Percentiles rank a stretch among this genome's conserved stretches.
These are phyloP conservation scores for Peronosclerospora sorghi DNA, from an alignment of 352 stramenopile genomes.

Conservation along the genomic window DNA sequence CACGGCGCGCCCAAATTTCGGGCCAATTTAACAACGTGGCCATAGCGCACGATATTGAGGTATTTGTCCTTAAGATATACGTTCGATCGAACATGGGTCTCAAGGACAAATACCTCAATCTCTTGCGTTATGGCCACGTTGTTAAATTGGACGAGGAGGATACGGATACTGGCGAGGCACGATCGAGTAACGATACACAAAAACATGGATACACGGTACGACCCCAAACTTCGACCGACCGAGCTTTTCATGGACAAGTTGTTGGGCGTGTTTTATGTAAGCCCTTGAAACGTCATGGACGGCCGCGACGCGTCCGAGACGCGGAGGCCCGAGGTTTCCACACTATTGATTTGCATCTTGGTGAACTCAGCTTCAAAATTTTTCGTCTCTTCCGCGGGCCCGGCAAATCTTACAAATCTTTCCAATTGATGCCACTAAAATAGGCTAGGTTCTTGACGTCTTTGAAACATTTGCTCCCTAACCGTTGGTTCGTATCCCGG, in stretches of 20 bases:
- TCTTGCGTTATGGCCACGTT: slow-evolving; percentile 37
- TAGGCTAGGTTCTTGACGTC: slow-evolving; percentile 83
- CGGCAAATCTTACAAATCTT: slow-evolving; percentile 62
- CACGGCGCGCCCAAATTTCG: no score
- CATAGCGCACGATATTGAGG: no score
- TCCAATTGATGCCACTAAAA: slow-evolving; percentile 74
- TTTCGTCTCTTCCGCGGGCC: slow-evolving; percentile 63
- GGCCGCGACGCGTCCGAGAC: slow-evolving; percentile 67
- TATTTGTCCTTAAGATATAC: no score
- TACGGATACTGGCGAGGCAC: slow-evolving; percentile 2
- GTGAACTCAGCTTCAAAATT: slow-evolving; percentile 89
- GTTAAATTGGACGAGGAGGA: slow-evolving; percentile 1
- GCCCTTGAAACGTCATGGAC: slow-evolving; percentile 84
- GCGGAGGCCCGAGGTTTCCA: slow-evolving; percentile 59
- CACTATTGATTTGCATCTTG: slow-evolving; percentile 84
- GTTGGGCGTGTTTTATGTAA: slow-evolving; percentile 86
- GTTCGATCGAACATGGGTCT: slow-evolving; percentile 65
- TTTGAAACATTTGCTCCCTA: slow-evolving; percentile 63
- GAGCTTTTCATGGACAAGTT: slow-evolving; percentile 69
- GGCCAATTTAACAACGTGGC: no score
- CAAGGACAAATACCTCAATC: slow-evolving; percentile 80
- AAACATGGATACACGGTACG: no score
- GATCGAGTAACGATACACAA: no score
- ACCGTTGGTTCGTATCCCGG: slow-evolving; percentile 65
- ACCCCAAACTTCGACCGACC: slow-evolving; percentile 40